Evolutionary conservation across 495 filamentous ascomycete genomes (phyloP), one percentile per base, ranked within the genome.

Genomic region (Amphirosellinia nigrospora): DNA sequence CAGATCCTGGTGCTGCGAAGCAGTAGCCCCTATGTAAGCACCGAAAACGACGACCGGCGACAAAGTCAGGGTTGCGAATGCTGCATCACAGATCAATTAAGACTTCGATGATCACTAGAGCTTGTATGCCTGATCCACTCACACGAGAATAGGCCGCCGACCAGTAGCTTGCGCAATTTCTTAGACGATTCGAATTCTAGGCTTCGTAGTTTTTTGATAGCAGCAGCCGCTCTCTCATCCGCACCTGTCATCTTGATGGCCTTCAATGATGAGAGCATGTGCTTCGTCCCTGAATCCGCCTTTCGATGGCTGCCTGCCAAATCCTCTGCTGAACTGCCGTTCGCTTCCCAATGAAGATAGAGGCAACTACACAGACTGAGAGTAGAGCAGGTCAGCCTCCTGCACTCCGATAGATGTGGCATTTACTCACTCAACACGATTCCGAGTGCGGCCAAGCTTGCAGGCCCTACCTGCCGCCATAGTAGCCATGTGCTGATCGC

Each of bases 211-310:
- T 76, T 77, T 58, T 89, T 83, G 2, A 89, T 71, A 28, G 71
- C 78, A 50, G 74, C 55, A 19, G 75, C 71, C 9, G 86, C 67
- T 11, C 63, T 64, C 11, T 78, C 68, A 2, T 79, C 81, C 26
- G 87, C 74, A 5, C 85, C 86, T 10, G 83, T 81, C 82, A 89
- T 86, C 69, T 88, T 89, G 55, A 89, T 79, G 9, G 83, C 80
- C 70, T 87, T 86, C 77, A 88, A 84, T 1, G 86, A 81, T 8
- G 83, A 80, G 4, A 88, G 78, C 83, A 87, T 87, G 2, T 78
- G 72, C 1, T 78, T 81, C 15, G 85, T 86, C 80, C 78, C 46
- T 75, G 80, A 38, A 85, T 83, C 39, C 82, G 79, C 66, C 73
- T 78, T 60, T 84, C 76, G 45, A 23, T 59, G 11, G 66, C 61